Evolutionary conservation across 2,329 filamentous ascomycete species (phyloP), one percentile per base, ranked within the genome.

Genomic region (Ilyonectria sp.): DNA sequence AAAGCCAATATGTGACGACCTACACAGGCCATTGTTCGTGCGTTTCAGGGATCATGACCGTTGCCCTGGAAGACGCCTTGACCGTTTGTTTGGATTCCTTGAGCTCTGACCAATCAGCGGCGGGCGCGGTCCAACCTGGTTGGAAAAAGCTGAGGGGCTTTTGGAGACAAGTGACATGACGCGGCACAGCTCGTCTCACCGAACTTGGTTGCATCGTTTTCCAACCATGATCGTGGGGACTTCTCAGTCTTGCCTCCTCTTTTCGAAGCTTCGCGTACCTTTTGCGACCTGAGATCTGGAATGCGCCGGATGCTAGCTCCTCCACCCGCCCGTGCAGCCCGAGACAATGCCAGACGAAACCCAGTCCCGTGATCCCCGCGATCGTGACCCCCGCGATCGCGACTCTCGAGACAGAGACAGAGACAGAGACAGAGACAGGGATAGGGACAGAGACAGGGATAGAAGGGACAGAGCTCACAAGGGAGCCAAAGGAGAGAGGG

Each of bases 121-220:
- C n/a, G 56, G 49, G 69, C 71, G 69, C 68, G 68, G 29, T 55
- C 44, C 61, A 68, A 46, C 63, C 60, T 54, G 50, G 68, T 63
- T 26, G 52, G 55, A 62, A 65, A 65, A 62, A 69, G 67, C 67
- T 75, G 73, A 74, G 72, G 72, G 72, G 72, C 72, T 74, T 60
- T 37, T 65, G 63, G 63, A 57, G 63, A 60, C 63, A 65, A 59
- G 68, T 64, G 58, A 69, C 67, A 66, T 70, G 66, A 67, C 68
- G 58, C 63, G 58, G 58, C 63, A 58, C 43, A 33, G 52, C 33
- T 40, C 54, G 47, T 57, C 59, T 52, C 54, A 57, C 58, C 63
- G 33, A 50, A 29, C 33, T 11, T 19, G 33, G 31, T 35, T 31
- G 50, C 50, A 53, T 19, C n/a, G 23, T n/a, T n/a, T 35, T 53